Conservation (phyloP, 805 yeast genomes). For the Saccharomycopsis sp. region DNA sequence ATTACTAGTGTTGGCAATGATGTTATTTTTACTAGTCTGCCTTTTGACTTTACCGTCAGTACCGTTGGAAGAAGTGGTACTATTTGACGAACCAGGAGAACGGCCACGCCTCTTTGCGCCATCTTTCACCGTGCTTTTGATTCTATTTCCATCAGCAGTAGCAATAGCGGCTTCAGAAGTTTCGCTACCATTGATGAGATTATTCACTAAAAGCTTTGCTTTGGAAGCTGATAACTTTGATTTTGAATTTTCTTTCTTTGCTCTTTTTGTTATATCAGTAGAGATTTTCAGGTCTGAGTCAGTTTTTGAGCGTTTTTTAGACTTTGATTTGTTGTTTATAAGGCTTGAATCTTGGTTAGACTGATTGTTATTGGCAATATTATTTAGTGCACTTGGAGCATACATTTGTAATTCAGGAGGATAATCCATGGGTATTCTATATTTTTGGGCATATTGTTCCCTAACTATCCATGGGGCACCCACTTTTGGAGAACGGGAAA, state of each 20-base stretch:
- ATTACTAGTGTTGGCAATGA: too few relatives aligned
- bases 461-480: constrained; percentile 97
- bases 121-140: too few relatives aligned
- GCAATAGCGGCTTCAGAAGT: too few relatives aligned
- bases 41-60: too few relatives aligned
- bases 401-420: constrained; percentile 41
- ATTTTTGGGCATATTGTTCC: constrained; percentile 60
- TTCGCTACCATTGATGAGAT: background rate
- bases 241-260: background rate
- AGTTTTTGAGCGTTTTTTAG: background rate
- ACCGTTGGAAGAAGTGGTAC: too few relatives aligned
- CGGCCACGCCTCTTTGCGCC: too few relatives aligned
- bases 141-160: too few relatives aligned
- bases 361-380: background rate
- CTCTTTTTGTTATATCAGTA: background rate
- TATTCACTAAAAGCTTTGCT: constrained; percentile 1
- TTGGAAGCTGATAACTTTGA: too few relatives aligned
- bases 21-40: background rate
- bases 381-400: constrained; percentile 17
- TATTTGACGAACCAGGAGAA: too few relatives aligned
- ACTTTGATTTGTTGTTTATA: background rate
- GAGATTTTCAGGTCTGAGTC: background rate
- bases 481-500: constrained; percentile 67
- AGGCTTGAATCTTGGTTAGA: background rate
- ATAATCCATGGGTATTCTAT: constrained; percentile 52